A percentile compares a stretch with the other conserved stretches of the same genome.
These are phyloP conservation scores for Fonsecaea monophora DNA, from an alignment of 2,329 filamentous ascomycete genomes.

Conservation along the genomic window DNA sequence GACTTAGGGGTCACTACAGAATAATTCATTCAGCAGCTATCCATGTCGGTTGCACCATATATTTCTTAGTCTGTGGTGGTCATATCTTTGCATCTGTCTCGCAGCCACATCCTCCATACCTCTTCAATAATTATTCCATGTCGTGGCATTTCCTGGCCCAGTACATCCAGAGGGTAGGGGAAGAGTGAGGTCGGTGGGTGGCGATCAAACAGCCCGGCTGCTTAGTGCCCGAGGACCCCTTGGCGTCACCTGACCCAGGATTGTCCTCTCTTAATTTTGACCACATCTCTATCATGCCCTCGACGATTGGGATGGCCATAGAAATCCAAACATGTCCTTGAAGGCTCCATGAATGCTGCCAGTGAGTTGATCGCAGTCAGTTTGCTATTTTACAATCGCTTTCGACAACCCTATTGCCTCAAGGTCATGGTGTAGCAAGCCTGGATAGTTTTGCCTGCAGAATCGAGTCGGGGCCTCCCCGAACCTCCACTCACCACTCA, in stretches of 20 bases:
- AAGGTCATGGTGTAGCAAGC: not conserved
- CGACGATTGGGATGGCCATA: not conserved
- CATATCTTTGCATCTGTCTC: not conserved
- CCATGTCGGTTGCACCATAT: not conserved
- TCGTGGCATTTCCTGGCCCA: not conserved
- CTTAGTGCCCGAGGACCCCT: slow-evolving; percentile 31
- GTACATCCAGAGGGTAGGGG: not conserved
- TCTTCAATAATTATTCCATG: not conserved
- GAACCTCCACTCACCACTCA: slow-evolving; percentile 5
- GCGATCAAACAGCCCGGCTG: slow-evolving; percentile 7
- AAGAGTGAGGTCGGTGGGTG: slow-evolving; percentile 20
- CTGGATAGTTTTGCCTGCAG: not conserved
- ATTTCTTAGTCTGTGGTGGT: not conserved
- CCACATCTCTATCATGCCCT: slow-evolving; percentile 29
- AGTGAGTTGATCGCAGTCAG: not conserved
- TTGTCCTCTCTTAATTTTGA: slow-evolving; percentile 30
- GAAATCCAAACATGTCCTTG: slow-evolving; percentile 12
- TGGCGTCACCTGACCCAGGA: slow-evolving; percentile 34
- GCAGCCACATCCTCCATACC: not conserved
- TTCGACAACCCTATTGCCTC: not conserved
- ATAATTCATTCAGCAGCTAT: not conserved
- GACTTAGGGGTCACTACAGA: not conserved
- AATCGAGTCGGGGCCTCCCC: not conserved
- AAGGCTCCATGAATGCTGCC: not conserved
- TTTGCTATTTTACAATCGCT: slow-evolving; percentile 14